Base-by-base conservation (phyloP, 2,329 filamentous ascomycete genomes). In the Endothia cerciana region DNA sequence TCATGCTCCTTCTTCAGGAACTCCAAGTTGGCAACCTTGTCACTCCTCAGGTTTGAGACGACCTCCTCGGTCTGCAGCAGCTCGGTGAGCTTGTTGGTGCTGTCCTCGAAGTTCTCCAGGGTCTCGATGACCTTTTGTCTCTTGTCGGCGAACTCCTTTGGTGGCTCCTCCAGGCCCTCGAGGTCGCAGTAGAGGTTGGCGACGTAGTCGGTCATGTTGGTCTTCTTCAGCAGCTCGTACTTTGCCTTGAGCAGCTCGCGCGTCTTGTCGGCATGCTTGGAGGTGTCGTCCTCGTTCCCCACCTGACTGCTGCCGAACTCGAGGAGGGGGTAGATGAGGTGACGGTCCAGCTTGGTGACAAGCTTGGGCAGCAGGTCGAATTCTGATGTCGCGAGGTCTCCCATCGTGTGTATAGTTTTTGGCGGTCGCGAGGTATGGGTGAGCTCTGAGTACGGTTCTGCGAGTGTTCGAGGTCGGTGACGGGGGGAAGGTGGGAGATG, bases 201-300 rank as follows among this genome's bases (percentile, higher is more conserved):
- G 63, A 98, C 92, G 78, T 97, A 99, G 81, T 99, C 95, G 74
- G 91, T 95, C 95, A 99, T 99, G 85, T 98, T 97, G 75, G 95
- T 98, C 79, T 93, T 90, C 83, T 97, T 94, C 72, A 99, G 88
- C 66, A 99, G 89, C 81, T 94, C 90, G 79, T 94, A 97, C 81
- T 97, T 97, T 73, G 93, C 89, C 77, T 91, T 88, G 70, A 90
- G 90, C 73, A 97, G 89, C 78, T 94, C 89, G 74, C 84, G 84
- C 64, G 86, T 80, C 79, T 85, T 80, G 47, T 77, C 80, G 69
- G 82, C 81, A 68, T 87, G n/a, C n/a, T n/a, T n/a, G n/a, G n/a
- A n/a, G n/a, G n/a, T 78, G 67, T 84, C 83, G 74, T 85, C 86
- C 72, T 88, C 87, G 75, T 93, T 91, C 77, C 93, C 89, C 71